Evolutionary conservation across 306 rosid genomes (phyloP), one percentile per base, ranked within the genome.

Genomic region (Prinsepia uniflora): DNA sequence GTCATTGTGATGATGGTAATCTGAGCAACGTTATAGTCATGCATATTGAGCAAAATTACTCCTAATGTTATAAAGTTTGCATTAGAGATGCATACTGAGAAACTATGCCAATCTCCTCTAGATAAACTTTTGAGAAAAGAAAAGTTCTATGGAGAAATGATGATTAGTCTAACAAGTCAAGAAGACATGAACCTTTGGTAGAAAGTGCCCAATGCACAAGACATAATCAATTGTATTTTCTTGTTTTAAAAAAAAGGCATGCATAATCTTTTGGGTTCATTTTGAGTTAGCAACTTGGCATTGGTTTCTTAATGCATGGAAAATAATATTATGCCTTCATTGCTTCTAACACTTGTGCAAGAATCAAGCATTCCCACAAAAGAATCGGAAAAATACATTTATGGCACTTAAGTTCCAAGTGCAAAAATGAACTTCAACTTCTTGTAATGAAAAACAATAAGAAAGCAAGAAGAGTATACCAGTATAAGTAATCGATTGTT

Each of bases 131-230:
- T 50, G 36, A 49, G 14, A 12, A 18, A 14, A 50, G 34, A 52
- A 10, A 52, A n/a, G 4, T 36, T 53, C 7, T 53, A 14, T 18
- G 19, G 41, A 12, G 50, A 11, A 54, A 18, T 50, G 72, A 67
- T 36, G 48, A 50, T 41, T 60, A 14, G 46, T 46, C 1, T 24
- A 49, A 71, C 19, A 72, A 69, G 48, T 63, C 49, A 58, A 79
- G 72, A 66, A 72, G 64, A 70, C 63, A 42, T 50, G 63, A 52
- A 90, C 98, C 98, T 94, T 94, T 61, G 90, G 59, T 41, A 89
- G 86, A 80, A 94, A 94, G 83, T 94, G 96, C 0, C 98, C 98
- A 70, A 90, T 78, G 72, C 98, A 90, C 6, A 94, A 81, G 80
- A 94, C 98, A 45, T 86, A 90, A 75, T 94, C 97, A 74, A 94